Evolutionary conservation across 441 rosid genomes (phyloP).

Genomic region (Euphorbia schlechtendalii): DNA sequence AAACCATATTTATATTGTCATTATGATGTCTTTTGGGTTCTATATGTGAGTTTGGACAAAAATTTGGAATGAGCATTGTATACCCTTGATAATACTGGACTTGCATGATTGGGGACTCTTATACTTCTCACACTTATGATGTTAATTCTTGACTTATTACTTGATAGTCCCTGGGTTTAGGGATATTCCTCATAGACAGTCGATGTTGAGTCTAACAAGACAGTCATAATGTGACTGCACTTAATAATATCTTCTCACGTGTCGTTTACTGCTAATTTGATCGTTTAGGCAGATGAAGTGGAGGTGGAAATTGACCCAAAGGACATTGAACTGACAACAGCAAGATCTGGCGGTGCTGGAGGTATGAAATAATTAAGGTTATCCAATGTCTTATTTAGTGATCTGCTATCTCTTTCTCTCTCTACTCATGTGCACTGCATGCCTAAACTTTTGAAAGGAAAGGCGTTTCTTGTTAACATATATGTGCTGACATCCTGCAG

Average conservation of each 20-base stretch:
- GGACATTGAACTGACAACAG: conserved; percentile 86
- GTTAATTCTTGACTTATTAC: conserved; percentile 4
- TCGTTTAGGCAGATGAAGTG: conserved; percentile 92
- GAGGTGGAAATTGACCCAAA: conserved; percentile 93
- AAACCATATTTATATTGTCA: conserved; percentile 10
- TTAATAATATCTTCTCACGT: conserved; percentile 10
- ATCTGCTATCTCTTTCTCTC: background rate
- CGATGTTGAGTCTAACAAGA: conserved; percentile 1
- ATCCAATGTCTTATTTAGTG: background rate
- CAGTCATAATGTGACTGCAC: background rate
- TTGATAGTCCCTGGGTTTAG: background rate
- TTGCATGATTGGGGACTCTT: background rate
- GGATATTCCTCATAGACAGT: background rate
- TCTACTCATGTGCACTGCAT: background rate
- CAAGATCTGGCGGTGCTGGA: conserved; percentile 99
- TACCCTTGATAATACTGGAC: conserved; percentile 3
- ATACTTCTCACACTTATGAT: conserved; percentile 6
- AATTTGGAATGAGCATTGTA: background rate
- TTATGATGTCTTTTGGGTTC: background rate
- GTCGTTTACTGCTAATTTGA: background rate
- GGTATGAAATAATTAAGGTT: conserved; percentile 36
- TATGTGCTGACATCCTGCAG: conserved; percentile 38
- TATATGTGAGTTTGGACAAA: background rate
- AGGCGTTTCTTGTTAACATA: conserved; percentile 1
- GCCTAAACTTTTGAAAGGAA: background rate